These are phyloP conservation scores for Simplicillium aogashimaense DNA, from an alignment of 2,329 filamentous ascomycete genomes.

Conservation along the genomic window DNA sequence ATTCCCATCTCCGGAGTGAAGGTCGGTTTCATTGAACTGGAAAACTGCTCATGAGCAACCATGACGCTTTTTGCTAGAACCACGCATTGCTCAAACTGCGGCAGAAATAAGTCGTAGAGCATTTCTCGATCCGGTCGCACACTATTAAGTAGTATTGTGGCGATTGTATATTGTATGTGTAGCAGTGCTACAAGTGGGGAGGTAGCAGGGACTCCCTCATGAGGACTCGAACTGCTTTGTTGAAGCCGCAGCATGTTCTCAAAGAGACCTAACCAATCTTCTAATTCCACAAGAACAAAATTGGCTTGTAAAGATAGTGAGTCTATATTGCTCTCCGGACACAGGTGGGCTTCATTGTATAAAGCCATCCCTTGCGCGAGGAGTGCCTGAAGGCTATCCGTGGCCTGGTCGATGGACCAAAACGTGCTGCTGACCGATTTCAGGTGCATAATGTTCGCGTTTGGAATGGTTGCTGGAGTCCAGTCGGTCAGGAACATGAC, in stretches of 20 bases:
- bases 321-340: neutral
- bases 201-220: slow-evolving; percentile 6
- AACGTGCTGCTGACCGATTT: slow-evolving; percentile 10
- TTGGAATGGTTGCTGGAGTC: slow-evolving; percentile 18
- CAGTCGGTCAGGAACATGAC: slow-evolving; percentile 21
- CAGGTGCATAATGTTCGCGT: slow-evolving; percentile 7
- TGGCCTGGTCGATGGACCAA: slow-evolving; percentile 20
- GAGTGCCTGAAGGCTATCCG: slow-evolving; percentile 20
- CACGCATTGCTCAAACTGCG: slow-evolving; percentile 17
- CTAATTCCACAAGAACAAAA: slow-evolving; percentile 11
- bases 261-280: slow-evolving; percentile 17
- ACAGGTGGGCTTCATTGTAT: slow-evolving; percentile 6
- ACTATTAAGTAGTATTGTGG: slow-evolving; percentile 15
- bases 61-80: slow-evolving; percentile 13
- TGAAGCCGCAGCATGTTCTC: slow-evolving; percentile 9
- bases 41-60: slow-evolving; percentile 13
- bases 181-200: slow-evolving; percentile 15
- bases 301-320: slow-evolving; percentile 2
- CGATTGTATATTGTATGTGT: slow-evolving; percentile 19
- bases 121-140: slow-evolving; percentile 16
- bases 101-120: slow-evolving; percentile 17
- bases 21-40: slow-evolving; percentile 12
- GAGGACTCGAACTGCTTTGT: slow-evolving; percentile 5
- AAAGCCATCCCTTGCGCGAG: slow-evolving; percentile 19
- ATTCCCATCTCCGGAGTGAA: slow-evolving; percentile 23